A percentile compares a stretch with the other conserved stretches of the same genome.
Evolutionary conservation across 1,284 basidiomycete species (phyloP).

Genomic region (Rhodotorula sp.): DNA sequence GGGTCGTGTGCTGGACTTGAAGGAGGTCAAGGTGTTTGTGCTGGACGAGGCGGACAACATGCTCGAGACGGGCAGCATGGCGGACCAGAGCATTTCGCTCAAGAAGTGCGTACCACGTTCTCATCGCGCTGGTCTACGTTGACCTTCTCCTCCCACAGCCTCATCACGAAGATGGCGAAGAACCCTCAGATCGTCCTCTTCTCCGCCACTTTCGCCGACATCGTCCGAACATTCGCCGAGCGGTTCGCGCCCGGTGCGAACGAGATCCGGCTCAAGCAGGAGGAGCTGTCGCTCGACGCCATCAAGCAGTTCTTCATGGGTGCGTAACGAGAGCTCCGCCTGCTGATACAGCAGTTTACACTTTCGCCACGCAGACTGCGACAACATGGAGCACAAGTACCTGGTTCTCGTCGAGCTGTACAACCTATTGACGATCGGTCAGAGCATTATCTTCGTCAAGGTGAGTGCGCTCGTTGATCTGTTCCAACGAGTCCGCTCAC

Average conservation of each 20-base stretch:
- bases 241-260: conserved; percentile 93
- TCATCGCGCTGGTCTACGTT: not conserved
- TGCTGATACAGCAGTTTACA: conserved; percentile 32
- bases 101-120: conserved; percentile 72
- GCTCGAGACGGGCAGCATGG: conserved; percentile 83
- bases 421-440: conserved; percentile 86
- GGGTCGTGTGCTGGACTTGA: conserved; percentile 57
- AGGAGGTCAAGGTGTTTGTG: conserved; percentile 86
- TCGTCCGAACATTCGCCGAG: conserved; percentile 82
- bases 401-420: conserved; percentile 92
- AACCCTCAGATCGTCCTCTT: conserved; percentile 82
- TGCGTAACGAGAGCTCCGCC: not conserved
- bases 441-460: conserved; percentile 95
- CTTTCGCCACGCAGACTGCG: conserved; percentile 44
- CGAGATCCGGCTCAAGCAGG: conserved; percentile 92
- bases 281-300: conserved; percentile 89
- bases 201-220: conserved; percentile 95
- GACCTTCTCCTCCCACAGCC: conserved; percentile 14
- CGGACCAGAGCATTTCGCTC: conserved; percentile 92
- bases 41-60: conserved; percentile 99
- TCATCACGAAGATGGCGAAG: conserved; percentile 36
- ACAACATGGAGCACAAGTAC: conserved; percentile 85
- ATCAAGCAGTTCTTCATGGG: conserved; percentile 98
- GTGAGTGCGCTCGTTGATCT: conserved; percentile 52
- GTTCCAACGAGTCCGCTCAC: not conserved